A percentile compares a stretch with the other conserved stretches of the same genome.
These are phyloP conservation scores for Calycina herbarum DNA, from an alignment of 2,329 filamentous ascomycete genomes.

Conservation along the genomic window DNA sequence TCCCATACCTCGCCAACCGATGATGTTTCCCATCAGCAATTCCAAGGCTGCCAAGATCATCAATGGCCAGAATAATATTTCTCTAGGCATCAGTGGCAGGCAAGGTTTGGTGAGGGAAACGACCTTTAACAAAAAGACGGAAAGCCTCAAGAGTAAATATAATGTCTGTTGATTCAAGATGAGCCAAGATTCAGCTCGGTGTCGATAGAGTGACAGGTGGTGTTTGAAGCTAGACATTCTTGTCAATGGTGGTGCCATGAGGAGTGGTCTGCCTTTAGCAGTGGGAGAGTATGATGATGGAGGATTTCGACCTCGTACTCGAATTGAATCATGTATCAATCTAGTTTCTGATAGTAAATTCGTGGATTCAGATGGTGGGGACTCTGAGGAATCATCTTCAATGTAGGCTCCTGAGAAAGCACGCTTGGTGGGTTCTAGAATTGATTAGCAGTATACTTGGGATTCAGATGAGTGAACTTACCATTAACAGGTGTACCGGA, in stretches of 20 bases:
- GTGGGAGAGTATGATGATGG: conserved; percentile 5
- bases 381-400: conserved; percentile 31
- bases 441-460: conserved; percentile 10
- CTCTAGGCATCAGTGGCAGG: conserved; percentile 66
- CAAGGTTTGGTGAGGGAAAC: conserved; percentile 66
- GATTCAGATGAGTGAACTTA: conserved; percentile 14
- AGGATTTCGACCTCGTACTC: conserved; percentile 9
- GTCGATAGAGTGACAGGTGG: conserved; percentile 34
- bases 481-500: conserved; percentile 33
- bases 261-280: conserved; percentile 38
- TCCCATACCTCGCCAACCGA: conserved; percentile 41
- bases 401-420: conserved; percentile 33
- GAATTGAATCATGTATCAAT: conserved; percentile 23
- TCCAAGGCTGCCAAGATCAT: conserved; percentile 70
- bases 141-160: conserved; percentile 50
- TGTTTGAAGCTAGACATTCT: conserved; percentile 35
- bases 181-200: conserved; percentile 39
- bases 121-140: conserved; percentile 69
- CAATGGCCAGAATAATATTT: conserved; percentile 65
- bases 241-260: conserved; percentile 43
- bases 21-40: conserved; percentile 45
- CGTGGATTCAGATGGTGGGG: conserved; percentile 24
- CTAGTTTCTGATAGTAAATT: conserved; percentile 18
- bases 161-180: conserved; percentile 36
- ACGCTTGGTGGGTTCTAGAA: conserved; percentile 30